Evolutionary conservation across 148 eudicot genomes (phyloP), one percentile per base, ranked within the genome.

Genomic region (Selenicereus undatus): DNA sequence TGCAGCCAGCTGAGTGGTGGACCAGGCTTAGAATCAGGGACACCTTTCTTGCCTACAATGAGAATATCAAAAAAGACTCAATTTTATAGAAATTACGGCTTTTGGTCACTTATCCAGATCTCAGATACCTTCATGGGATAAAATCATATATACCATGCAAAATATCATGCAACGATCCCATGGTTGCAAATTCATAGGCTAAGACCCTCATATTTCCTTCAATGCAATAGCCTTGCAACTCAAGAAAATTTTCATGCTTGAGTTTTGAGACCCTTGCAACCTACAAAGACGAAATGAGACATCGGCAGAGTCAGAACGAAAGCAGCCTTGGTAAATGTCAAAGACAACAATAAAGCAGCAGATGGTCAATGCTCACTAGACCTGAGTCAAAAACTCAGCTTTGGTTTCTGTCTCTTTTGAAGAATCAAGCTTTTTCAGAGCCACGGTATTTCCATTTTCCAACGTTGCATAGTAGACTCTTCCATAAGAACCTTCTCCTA

Each of bases 401-500:
- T 84, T 88, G 52, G 91, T 79, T 72, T 91, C 93, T 2, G 86
- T 81, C 83, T 91, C 93, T 80, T 87, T 84, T 68, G 90, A 83
- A 77, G 86, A 85, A 75, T 91, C 93, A 65, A 91, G 91, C 84
- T 91, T 91, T 81, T 91, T 91, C 18, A 91, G 84, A 76, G 93
- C 91, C 71, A 89, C 90, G 20, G 86, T 81, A 81, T 85, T 91
- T 39, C 87, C 91, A 82, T 78, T 83, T 45, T 85, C 82, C 80
- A 91, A 76, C 56, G 86, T 88, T 69, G 91, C 90, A 81, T 77
- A 89, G 75, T 91, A 91, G n/a, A 88, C 93, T 86, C 93, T 85
- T 82, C 93, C 93, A 86, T 89, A 88, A 18, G 93, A 91, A 70
- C 93, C 93, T 85, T 91, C 93, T 62, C 93, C 93, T 71, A 91